A percentile compares a stretch with the other conserved stretches of the same genome.
These are phyloP conservation scores for Vanilla planifolia DNA, from an alignment of 106 monocot species.

Conservation along the genomic window DNA sequence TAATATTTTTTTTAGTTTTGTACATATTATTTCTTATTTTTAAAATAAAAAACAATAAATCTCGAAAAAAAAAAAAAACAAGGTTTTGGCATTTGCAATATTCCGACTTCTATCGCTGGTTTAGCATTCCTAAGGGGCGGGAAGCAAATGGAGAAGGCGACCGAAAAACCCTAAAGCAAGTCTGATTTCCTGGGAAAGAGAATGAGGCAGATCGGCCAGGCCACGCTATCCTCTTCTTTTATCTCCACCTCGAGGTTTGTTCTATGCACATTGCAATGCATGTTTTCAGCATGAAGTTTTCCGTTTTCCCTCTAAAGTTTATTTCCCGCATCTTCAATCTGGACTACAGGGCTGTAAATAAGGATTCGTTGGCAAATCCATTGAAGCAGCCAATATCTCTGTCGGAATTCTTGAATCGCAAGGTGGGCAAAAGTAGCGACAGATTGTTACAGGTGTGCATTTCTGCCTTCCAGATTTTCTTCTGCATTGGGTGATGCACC, in stretches of 20 bases:
- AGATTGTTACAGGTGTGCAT: constrained; percentile 29
- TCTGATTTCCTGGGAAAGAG: too few relatives aligned
- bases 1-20: too few relatives aligned
- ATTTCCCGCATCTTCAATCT: neutral
- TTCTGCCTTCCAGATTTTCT: too few relatives aligned
- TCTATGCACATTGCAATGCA: neutral
- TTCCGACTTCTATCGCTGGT: too few relatives aligned
- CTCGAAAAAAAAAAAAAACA: too few relatives aligned
- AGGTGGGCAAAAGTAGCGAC: constrained; percentile 25
- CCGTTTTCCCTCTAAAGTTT: neutral
- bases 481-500: neutral
- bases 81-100: too few relatives aligned
- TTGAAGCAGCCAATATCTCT: constrained; percentile 41
- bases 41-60: too few relatives aligned
- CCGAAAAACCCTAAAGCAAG: too few relatives aligned
- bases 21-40: too few relatives aligned
- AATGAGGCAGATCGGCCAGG: constrained; percentile 46
- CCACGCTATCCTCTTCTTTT: constrained; percentile 31
- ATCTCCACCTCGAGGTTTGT: constrained; percentile 32
- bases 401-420: constrained; percentile 45
- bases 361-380: constrained; percentile 10
- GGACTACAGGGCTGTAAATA: constrained; percentile 11
- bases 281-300: neutral
- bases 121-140: too few relatives aligned
- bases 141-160: too few relatives aligned